Evolutionary conservation across 2,329 filamentous ascomycete genomes (phyloP), one percentile per base, ranked within the genome.

Genomic region (Diaporthe sp.): DNA sequence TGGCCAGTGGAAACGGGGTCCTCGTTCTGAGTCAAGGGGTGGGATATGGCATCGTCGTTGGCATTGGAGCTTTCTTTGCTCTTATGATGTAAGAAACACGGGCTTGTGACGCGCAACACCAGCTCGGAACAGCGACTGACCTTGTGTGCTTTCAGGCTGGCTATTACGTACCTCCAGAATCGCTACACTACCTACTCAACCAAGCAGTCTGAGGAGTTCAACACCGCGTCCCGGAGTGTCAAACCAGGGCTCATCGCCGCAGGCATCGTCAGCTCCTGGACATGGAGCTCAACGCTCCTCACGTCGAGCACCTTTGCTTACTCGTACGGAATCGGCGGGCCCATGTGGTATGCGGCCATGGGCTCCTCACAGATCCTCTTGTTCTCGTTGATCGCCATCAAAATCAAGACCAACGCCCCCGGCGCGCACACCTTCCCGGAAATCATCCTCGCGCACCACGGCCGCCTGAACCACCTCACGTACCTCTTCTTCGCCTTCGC

Each of bases 31-130:
- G 68, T n/a, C 71, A 76, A n/a, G 76, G 76, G 2, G 74, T 84
- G 9, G 87, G 87, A 54, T 88, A 88, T 81, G 87, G 86, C 76
- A 85, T 84, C 74, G 84, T 89, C 19, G 84, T 87, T n/a, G 87
- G 87, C 30, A 86, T 88, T 67, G 86, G 86, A 4, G 84, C 80
- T 33, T 80, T 86, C 75, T 86, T 87, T 74, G 83, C 85, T 2
- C 61, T 84, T 8, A 77, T 85, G 60, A 87, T 87, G 85, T 80
- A 60, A 52, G 76, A 28, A 30, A 13, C 6, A 45, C 15, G 57
- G 8, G 55, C 47, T 58, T 28, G 15, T 9, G 17, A 45, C 50
- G 12, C 15, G 17, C 35, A 25, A 3, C 6, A 28, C 5, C 35
- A 3, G 9, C n/a, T 9, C 1, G 2, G 22, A 30, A 8, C 35